These are phyloP conservation scores for Cladosporium colombiae DNA, from an alignment of 2,329 filamentous ascomycete species.

Conservation along the genomic window DNA sequence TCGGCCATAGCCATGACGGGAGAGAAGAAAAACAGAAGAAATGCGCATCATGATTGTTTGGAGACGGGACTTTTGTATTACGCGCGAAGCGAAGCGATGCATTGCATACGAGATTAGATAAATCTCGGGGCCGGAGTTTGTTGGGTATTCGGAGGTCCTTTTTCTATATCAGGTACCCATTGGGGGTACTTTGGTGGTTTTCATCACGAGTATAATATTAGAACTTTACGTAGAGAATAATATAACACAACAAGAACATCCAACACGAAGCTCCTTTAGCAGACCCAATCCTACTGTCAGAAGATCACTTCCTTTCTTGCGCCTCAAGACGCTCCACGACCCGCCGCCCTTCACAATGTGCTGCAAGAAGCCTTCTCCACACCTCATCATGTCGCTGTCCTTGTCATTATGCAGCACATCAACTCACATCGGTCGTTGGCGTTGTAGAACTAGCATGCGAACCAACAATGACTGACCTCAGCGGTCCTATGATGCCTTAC, in stretches of 20 bases:
- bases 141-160: neutral
- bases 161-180: neutral
- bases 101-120: slow-evolving; percentile 4
- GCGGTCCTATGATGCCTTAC: neutral
- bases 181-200: neutral
- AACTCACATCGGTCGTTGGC: neutral
- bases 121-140: slow-evolving; percentile 5
- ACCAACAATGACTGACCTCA: neutral
- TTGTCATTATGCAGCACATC: neutral
- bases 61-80: neutral
- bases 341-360: neutral
- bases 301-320: neutral
- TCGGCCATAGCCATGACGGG: neutral
- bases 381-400: neutral
- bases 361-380: neutral
- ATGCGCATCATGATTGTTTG: slow-evolving; percentile 11
- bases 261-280: neutral
- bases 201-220: neutral
- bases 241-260: neutral
- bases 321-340: neutral
- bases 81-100: slow-evolving; percentile 9
- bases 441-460: neutral
- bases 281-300: neutral
- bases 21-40: neutral
- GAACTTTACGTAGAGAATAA: slow-evolving; percentile 14